Percentiles rank a stretch among this genome's conserved stretches.
Conservation (phyloP, 2,329 filamentous ascomycete species). For the Rosellinia necatrix region DNA sequence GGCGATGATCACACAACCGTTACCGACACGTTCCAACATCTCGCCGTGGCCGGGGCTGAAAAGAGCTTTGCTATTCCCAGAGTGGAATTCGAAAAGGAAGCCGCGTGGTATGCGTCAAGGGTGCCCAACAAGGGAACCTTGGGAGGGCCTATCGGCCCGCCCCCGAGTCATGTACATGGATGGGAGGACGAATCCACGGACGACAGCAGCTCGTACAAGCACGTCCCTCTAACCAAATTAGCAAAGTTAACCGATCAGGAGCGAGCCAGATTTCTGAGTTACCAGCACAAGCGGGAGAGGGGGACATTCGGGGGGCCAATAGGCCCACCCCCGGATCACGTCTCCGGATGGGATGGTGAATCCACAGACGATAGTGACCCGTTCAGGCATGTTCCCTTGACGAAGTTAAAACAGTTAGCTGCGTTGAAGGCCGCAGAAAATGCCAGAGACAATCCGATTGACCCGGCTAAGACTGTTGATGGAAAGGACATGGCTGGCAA, state of each 20-base stretch:
- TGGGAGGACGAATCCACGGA: not conserved
- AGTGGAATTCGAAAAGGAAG: not conserved
- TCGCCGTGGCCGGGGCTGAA: too few species aligned
- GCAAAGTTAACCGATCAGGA: not conserved
- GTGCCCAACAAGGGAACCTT: not conserved
- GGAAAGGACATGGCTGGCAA: too few species aligned
- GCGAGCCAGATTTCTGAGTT: not conserved
- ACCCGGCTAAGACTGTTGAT: too few species aligned
- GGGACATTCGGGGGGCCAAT: not conserved
- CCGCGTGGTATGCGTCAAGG: not conserved
- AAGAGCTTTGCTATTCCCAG: too few species aligned
- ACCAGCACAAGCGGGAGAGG: not conserved
- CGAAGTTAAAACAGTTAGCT: not conserved
- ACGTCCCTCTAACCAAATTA: not conserved
- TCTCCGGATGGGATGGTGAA: not conserved
- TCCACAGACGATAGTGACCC: not conserved
- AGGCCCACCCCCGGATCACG: not conserved
- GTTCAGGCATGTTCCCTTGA: not conserved
- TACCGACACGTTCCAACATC: too few species aligned
- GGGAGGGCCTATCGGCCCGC: not conserved
- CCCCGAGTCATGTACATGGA: not conserved
- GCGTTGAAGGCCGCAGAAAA: too few species aligned
- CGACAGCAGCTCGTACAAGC: not conserved
- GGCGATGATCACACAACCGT: too few species aligned
- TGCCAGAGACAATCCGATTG: too few species aligned